Percentiles rank a stretch among this genome's conserved stretches.
Conservation (phyloP, 768 basidiomycete genomes). For the Mycena polygramma region DNA sequence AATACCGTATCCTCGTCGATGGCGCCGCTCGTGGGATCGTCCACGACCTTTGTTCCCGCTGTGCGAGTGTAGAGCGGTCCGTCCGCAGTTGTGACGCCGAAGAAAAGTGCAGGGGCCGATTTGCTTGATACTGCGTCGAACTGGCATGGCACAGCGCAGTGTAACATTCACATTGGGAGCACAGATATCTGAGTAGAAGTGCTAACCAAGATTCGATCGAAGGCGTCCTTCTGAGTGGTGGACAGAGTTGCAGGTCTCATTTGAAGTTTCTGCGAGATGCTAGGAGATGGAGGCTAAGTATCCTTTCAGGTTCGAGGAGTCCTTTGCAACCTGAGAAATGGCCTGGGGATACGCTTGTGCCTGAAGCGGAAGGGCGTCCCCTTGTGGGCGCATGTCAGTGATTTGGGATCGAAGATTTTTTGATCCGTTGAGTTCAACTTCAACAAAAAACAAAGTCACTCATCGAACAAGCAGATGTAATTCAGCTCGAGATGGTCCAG, state of each 20-base stretch:
- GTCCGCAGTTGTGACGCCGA: conserved; percentile 13
- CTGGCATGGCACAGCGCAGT: background rate
- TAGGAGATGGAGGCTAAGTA: no score
- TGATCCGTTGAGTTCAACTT: no score
- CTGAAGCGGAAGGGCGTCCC: no score
- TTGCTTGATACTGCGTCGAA: conserved; percentile 10
- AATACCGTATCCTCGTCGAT: conserved; percentile 20
- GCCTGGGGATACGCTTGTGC: no score
- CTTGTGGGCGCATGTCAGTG: no score
- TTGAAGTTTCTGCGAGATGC: background rate
- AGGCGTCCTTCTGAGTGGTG: background rate
- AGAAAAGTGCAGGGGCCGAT: conserved; percentile 11
- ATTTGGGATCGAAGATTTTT: no score
- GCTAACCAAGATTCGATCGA: background rate
- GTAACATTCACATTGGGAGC: background rate
- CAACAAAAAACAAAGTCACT: no score
- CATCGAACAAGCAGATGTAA: no score
- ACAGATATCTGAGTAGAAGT: no score
- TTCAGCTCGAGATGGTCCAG: no score
- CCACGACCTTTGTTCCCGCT: conserved; percentile 8
- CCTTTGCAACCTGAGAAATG: no score
- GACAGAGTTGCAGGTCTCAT: background rate
- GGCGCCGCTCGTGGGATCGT: conserved; percentile 1
- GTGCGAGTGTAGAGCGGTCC: conserved; percentile 10
- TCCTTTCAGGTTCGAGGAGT: no score